Percentiles rank a stretch among this genome's conserved stretches.
Conservation (phyloP, 2,329 filamentous ascomycete species). For the Aspergillus versicolor region DNA sequence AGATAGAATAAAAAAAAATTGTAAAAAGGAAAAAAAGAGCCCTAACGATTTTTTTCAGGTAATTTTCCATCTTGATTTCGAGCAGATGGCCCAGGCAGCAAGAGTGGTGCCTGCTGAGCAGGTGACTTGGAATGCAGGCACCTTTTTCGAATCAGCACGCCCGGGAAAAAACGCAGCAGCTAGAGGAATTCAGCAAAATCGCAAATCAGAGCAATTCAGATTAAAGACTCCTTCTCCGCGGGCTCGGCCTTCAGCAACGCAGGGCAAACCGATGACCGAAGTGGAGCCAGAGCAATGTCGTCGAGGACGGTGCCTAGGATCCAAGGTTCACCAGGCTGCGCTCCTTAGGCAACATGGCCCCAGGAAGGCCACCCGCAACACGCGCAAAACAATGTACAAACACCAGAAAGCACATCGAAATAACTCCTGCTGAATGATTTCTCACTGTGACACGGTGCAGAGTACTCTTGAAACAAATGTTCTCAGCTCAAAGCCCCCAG, state of each 20-base stretch:
- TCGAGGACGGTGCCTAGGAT: neutral
- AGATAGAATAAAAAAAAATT: neutral
- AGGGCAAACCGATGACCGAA: neutral
- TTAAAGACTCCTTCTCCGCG: neutral
- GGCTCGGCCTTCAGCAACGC: neutral
- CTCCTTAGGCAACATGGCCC: neutral
- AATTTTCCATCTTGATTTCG: neutral
- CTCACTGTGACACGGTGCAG: neutral
- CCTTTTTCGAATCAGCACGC: neutral
- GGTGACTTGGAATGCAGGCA: neutral
- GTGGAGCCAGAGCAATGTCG: neutral
- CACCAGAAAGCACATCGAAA: too few relatives aligned
- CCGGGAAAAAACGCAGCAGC: neutral
- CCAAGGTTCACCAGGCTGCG: too few relatives aligned
- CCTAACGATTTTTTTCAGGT: neutral
- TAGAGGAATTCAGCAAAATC: neutral
- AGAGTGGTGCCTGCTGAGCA: slow-evolving; percentile 5
- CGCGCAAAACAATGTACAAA: neutral
- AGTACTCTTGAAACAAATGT: neutral
- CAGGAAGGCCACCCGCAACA: neutral
- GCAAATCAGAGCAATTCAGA: neutral
- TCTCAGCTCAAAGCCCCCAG: neutral
- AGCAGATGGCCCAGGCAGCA: neutral
- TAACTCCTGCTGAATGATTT: neutral
- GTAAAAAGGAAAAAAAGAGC: too few relatives aligned